Percentiles rank a stretch among this genome's conserved stretches.
Conservation (phyloP, 2,329 filamentous ascomycete species). For the Thielaviopsis musarum region DNA sequence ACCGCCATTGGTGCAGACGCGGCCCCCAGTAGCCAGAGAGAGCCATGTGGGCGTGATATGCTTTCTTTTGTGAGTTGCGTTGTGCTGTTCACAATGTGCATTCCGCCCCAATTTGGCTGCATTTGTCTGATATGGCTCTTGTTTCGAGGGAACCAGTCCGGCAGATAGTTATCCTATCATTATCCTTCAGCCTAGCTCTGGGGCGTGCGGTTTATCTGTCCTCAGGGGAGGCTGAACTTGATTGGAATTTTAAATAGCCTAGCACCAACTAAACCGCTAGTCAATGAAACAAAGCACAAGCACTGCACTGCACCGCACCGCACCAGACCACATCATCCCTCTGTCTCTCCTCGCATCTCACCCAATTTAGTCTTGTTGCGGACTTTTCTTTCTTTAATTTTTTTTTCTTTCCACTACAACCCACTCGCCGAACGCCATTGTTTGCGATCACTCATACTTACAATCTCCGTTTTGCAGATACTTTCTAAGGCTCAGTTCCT, state of each 20-base stretch:
- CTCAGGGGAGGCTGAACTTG: constrained; percentile 12
- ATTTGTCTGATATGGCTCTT: not conserved
- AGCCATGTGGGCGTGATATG: not conserved
- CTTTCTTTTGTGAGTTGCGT: not conserved
- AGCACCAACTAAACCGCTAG: constrained; percentile 2
- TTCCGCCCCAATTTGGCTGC: not conserved
- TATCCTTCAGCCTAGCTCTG: constrained; percentile 9
- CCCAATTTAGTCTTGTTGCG: not conserved
- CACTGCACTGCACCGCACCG: not conserved
- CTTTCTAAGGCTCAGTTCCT: constrained; percentile 10
- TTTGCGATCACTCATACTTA: not conserved
- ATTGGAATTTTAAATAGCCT: constrained; percentile 8
- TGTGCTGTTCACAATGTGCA: not conserved
- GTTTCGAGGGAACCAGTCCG: not conserved
- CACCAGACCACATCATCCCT: not conserved
- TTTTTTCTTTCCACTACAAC: not conserved
- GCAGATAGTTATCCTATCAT: not conserved
- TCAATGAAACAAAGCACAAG: not conserved
- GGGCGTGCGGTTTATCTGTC: constrained; percentile 12
- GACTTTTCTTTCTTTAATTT: not conserved
- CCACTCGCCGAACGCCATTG: not conserved
- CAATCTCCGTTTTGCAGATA: constrained; percentile 1
- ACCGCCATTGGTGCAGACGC: not conserved
- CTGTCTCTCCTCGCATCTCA: not conserved
- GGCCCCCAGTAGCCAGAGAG: not conserved